These are phyloP conservation scores for Ganoderma lucidum DNA, from an alignment of 1,284 basidiomycete genomes.

Conservation along the genomic window DNA sequence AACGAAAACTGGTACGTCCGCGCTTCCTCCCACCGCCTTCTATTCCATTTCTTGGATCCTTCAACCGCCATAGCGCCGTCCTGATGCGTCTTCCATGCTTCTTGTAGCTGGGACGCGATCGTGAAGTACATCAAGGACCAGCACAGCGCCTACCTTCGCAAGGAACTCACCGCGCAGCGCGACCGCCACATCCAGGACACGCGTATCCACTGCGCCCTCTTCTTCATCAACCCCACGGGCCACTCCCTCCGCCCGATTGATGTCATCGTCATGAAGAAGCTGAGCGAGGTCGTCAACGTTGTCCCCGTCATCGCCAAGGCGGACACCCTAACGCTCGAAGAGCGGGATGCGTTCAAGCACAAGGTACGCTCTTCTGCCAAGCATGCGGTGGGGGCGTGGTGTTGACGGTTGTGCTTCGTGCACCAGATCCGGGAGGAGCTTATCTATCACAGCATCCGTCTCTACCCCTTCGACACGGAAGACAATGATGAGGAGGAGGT, in stretches of 20 bases:
- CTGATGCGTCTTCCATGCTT: slow-evolving; percentile 10
- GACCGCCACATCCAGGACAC: slow-evolving; percentile 99
- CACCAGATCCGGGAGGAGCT: slow-evolving; percentile 91
- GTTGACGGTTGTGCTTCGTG: background rate
- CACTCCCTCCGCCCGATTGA: slow-evolving; percentile 95
- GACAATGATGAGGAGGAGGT: slow-evolving; percentile 95
- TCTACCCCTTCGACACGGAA: slow-evolving; percentile 98
- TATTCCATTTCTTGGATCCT: slow-evolving; percentile 1
- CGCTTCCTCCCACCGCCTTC: slow-evolving; percentile 4
- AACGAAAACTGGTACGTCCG: slow-evolving; percentile 92
- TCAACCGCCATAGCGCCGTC: slow-evolving; percentile 13
- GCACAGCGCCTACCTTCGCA: slow-evolving; percentile 97
- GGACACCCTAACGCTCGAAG: slow-evolving; percentile 95
- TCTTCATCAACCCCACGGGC: slow-evolving; percentile 98
- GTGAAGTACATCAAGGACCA: slow-evolving; percentile 99
- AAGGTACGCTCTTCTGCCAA: slow-evolving; percentile 57
- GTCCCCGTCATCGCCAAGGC: slow-evolving; percentile 99
- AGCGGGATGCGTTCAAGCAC: slow-evolving; percentile 92
- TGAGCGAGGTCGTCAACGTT: slow-evolving; percentile 98
- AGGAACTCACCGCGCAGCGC: slow-evolving; percentile 98
- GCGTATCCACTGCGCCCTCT: slow-evolving; percentile 97
- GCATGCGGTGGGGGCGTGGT: background rate
- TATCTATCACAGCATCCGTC: slow-evolving; percentile 90
- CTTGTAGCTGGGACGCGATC: slow-evolving; percentile 93
- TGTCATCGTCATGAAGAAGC: slow-evolving; percentile 98